phyloP scores from a whole-genome alignment of 441 rosid genomes.

The Capsella rubella region DNA sequence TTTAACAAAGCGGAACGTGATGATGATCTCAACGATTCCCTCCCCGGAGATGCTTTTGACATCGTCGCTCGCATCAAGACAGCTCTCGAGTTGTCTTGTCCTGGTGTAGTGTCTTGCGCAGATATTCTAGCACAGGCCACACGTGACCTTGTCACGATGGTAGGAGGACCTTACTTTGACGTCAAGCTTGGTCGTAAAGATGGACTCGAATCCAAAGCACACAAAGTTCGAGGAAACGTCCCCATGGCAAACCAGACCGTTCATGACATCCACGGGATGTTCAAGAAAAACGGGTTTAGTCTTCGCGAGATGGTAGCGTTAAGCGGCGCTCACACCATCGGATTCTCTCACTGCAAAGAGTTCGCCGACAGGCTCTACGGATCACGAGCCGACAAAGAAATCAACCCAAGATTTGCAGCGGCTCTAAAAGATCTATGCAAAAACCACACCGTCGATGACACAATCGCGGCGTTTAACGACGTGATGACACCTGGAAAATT shows the following conservation, averaged over 20 bases:
- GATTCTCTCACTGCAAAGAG: constrained; percentile 59
- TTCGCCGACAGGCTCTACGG: constrained; percentile 49
- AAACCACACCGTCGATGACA: constrained; percentile 47
- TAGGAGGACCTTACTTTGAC: constrained; percentile 55
- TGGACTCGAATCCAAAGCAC: constrained; percentile 48
- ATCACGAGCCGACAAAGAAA: constrained; percentile 41
- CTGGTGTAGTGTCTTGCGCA: constrained; percentile 50
- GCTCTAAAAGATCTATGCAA: constrained; percentile 53
- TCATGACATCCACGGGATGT: constrained; percentile 45
- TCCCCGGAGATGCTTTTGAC: constrained; percentile 60
- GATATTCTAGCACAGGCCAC: constrained; percentile 58
- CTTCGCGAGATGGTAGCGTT: constrained; percentile 62
- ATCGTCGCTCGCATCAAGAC: constrained; percentile 53
- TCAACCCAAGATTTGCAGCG: constrained; percentile 53
- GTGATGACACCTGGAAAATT: constrained; percentile 67
- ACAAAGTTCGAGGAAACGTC: constrained; percentile 47
- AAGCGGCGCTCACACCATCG: constrained; percentile 63
- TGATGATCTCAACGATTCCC: constrained; percentile 51
- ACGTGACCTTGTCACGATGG: constrained; percentile 55
- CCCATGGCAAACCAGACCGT: constrained; percentile 47
- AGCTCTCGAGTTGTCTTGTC: constrained; percentile 56
- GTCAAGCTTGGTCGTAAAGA: constrained; percentile 58
- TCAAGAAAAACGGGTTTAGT: constrained; percentile 50
- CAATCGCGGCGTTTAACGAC: constrained; percentile 69
- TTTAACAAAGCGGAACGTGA: constrained; percentile 63